phyloP scores from a whole-genome alignment of 1,139 yeast species.

The Yamadazyma membranifaciens region DNA sequence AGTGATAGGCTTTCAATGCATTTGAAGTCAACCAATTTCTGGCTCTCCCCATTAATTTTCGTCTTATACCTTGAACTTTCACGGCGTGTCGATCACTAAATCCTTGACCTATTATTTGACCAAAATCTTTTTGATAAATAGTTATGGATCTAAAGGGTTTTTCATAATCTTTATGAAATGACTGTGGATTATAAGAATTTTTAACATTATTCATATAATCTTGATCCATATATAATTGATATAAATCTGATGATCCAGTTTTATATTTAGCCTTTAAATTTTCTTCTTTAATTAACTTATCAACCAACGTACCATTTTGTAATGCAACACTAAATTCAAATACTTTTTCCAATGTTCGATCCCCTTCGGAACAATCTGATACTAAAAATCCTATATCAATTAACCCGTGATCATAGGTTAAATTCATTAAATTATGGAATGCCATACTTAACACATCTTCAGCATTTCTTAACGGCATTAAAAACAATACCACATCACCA shows the following conservation, averaged over 20 bases:
- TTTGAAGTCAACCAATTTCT: slow-evolving; percentile 81
- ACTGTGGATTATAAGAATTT: slow-evolving; percentile 58
- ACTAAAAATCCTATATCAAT: slow-evolving; percentile 85
- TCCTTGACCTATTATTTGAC: slow-evolving; percentile 83
- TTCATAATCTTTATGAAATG: slow-evolving; percentile 55
- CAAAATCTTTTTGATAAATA: slow-evolving; percentile 80
- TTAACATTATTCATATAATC: slow-evolving; percentile 58
- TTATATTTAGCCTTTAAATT: slow-evolving; percentile 23
- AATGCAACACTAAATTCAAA: slow-evolving; percentile 64
- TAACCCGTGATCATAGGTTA: slow-evolving; percentile 78
- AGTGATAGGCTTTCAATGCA: slow-evolving; percentile 79
- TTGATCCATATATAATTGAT: slow-evolving; percentile 67
- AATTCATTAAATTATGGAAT: slow-evolving; percentile 79
- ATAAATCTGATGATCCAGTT: slow-evolving; percentile 59
- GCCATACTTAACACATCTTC: slow-evolving; percentile 78
- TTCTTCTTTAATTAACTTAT: slow-evolving; percentile 45
- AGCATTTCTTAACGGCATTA: slow-evolving; percentile 82
- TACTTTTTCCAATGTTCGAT: slow-evolving; percentile 67
- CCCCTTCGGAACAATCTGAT: slow-evolving; percentile 78
- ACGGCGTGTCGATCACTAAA: slow-evolving; percentile 88
- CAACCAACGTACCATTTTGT: slow-evolving; percentile 67
- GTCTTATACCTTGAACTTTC: slow-evolving; percentile 82
- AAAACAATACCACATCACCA: slow-evolving; percentile 65
- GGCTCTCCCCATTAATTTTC: slow-evolving; percentile 88
- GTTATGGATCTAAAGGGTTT: slow-evolving; percentile 77